Conservation (phyloP, 495 filamentous ascomycete genomes). For the Penicillium tannophilum region DNA sequence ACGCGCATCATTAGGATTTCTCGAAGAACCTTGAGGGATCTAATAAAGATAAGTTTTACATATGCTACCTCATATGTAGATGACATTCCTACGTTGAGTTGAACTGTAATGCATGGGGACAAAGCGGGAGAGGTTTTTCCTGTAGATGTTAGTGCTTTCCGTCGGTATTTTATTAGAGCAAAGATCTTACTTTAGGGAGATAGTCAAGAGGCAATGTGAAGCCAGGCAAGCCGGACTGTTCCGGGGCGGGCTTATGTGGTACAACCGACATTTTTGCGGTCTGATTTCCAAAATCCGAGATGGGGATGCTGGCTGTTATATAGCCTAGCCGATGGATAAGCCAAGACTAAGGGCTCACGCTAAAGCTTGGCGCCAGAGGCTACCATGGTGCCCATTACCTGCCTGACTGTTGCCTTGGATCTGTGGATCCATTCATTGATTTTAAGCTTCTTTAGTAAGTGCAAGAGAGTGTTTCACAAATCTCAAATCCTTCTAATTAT, state of each 20-base stretch:
- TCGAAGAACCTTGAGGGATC: neutral
- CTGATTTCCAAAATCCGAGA: neutral
- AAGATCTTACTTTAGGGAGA: neutral
- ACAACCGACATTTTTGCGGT: neutral
- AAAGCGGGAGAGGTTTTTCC: neutral
- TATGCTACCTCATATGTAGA: neutral
- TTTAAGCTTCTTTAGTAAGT: no score
- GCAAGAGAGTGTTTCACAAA: no score
- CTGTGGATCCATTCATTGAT: no score
- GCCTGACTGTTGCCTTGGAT: no score
- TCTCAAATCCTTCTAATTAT: no score
- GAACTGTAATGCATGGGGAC: neutral
- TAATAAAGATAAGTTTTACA: neutral
- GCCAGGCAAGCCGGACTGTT: neutral
- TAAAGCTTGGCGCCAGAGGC: neutral
- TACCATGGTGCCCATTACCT: neutral
- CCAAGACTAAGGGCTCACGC: neutral
- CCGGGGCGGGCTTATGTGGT: neutral
- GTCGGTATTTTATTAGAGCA: neutral
- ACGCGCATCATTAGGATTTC: conserved; percentile 33
- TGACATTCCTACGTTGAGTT: neutral
- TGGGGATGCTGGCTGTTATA: neutral
- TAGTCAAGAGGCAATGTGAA: conserved; percentile 2
- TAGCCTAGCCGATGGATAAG: neutral
- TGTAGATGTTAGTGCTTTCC: neutral